phyloP scores from a whole-genome alignment of 495 filamentous ascomycete genomes.

The Talaromyces liani region DNA sequence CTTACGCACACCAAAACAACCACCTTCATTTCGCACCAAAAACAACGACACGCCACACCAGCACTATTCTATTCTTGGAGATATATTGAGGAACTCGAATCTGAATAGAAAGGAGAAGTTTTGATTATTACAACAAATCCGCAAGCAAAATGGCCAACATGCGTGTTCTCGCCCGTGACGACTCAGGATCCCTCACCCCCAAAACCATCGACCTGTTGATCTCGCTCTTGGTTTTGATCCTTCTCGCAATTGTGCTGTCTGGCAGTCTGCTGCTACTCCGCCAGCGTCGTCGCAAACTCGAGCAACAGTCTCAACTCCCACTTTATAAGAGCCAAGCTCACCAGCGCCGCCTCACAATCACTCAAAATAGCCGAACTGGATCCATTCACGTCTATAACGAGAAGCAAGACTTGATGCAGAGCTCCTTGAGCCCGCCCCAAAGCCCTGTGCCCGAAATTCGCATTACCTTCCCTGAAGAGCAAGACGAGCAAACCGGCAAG shows the following conservation, averaged over 20 bases:
- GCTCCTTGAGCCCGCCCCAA: conserved; percentile 64
- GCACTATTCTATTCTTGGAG: neutral
- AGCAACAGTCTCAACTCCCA: conserved; percentile 43
- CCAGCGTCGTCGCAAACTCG: conserved; percentile 47
- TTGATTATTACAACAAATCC: neutral
- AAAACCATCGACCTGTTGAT: conserved; percentile 70
- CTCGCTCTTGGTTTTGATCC: conserved; percentile 66
- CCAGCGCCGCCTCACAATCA: conserved; percentile 63
- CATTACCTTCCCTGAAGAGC: conserved; percentile 97
- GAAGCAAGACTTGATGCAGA: conserved; percentile 62
- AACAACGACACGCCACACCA: neutral
- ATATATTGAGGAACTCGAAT: neutral
- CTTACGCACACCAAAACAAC: neutral
- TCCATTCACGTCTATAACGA: conserved; percentile 70
- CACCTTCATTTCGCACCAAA: neutral
- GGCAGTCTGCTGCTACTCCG: conserved; percentile 64
- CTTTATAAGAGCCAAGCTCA: conserved; percentile 47
- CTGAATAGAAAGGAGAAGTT: neutral
- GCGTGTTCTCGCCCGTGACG: conserved; percentile 43
- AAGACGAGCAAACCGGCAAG: conserved; percentile 65
- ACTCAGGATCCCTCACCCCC: conserved; percentile 37
- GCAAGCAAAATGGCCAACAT: conserved; percentile 33
- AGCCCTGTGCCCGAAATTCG: conserved; percentile 94
- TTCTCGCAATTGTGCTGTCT: conserved; percentile 58
- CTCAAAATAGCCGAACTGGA: conserved; percentile 48